These are phyloP conservation scores for Eimeria nieschulzi DNA, from an alignment of 169 alveolate genomes.

Conservation along the genomic window DNA sequence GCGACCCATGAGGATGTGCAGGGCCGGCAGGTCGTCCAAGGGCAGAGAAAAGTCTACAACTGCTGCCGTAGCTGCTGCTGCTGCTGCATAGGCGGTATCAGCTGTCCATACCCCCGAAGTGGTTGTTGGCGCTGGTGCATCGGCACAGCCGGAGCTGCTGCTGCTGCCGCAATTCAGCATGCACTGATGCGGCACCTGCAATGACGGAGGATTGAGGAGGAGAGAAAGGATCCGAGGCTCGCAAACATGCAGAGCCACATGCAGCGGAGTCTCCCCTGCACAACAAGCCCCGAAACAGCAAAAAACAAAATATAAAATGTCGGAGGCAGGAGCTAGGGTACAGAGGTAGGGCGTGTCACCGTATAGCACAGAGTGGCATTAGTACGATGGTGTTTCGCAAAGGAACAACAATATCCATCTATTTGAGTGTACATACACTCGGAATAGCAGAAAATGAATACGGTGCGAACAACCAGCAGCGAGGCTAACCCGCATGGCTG, in stretches of 20 bases:
- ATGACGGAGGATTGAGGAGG: conserved; percentile 58
- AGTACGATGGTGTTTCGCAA: not conserved
- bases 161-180: conserved; percentile 19
- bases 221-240: conserved; percentile 65
- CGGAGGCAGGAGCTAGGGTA: not conserved
- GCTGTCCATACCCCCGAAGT: not conserved
- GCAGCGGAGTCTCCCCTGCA: conserved; percentile 73
- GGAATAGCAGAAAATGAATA: not conserved
- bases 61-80: conserved; percentile 58
- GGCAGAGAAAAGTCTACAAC: conserved; percentile 51
- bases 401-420: not conserved
- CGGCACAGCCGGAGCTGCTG: conserved; percentile 8
- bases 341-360: not conserved
- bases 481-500: conserved; percentile 58
- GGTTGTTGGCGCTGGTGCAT: not conserved
- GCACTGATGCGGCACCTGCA: conserved; percentile 10
- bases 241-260: conserved; percentile 65
- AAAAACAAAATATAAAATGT: not conserved
- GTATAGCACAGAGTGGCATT: not conserved
- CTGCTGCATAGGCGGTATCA: conserved; percentile 11
- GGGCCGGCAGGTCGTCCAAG: conserved; percentile 42
- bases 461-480: not conserved
- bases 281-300: not conserved
- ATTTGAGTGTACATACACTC: not conserved
- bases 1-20: conserved; percentile 56